These are phyloP conservation scores for Ceratocystis cubensis DNA, from an alignment of 2,329 filamentous ascomycete species.

Conservation along the genomic window DNA sequence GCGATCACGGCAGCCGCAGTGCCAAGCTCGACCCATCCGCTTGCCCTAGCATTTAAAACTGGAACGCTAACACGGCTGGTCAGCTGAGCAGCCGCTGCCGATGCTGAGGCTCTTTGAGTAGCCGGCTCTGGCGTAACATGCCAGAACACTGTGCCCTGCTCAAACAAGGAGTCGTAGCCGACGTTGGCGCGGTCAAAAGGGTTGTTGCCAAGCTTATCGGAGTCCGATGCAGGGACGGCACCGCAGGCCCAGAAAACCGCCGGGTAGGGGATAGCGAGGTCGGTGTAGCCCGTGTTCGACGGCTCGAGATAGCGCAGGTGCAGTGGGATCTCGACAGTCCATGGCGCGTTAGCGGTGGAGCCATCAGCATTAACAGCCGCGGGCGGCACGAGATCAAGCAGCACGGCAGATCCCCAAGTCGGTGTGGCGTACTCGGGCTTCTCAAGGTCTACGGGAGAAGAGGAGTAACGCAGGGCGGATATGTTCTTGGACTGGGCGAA, in stretches of 20 bases:
- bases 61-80: constrained; percentile 49
- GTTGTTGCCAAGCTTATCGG: constrained; percentile 56
- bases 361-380: constrained; percentile 23
- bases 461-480: constrained; percentile 51
- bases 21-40: constrained; percentile 37
- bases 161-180: constrained; percentile 77
- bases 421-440: constrained; percentile 69
- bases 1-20: constrained; percentile 47
- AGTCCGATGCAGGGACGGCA: constrained; percentile 37
- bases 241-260: constrained; percentile 83
- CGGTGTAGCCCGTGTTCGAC: constrained; percentile 39
- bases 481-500: constrained; percentile 76
- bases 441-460: constrained; percentile 75
- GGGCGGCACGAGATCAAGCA: constrained; percentile 60
- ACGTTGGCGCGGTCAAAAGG: constrained; percentile 77
- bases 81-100: constrained; percentile 27
- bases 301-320: constrained; percentile 74
- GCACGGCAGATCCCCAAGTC: constrained; percentile 65
- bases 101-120: not conserved
- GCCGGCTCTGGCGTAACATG: constrained; percentile 42
- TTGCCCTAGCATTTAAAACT: constrained; percentile 45
- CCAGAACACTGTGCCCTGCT: constrained; percentile 67
- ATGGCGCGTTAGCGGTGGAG: constrained; percentile 30
- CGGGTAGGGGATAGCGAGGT: constrained; percentile 61
- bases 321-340: constrained; percentile 62